Base-by-base conservation (phyloP, 495 filamentous ascomycete species). In the Penicillium egyptiacum region DNA sequence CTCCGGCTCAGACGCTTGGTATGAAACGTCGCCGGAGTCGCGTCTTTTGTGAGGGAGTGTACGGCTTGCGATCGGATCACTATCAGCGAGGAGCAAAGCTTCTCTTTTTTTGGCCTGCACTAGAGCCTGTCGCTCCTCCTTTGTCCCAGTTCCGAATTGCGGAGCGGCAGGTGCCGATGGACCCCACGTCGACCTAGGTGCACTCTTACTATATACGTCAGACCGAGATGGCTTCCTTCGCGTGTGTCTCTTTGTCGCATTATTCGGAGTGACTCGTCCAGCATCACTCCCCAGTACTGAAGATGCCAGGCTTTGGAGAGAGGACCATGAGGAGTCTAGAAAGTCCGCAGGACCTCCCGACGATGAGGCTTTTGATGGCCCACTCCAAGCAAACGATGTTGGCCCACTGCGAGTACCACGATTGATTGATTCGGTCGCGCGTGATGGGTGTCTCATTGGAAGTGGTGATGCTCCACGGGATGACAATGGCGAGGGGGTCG, bases 91-190 rank as follows among this genome's bases (percentile, higher is more conserved):
- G 16, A 88, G 65, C 42, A 88, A 63, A n/a, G 80, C 79, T 59
- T 85, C 81, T 56, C 83, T 71, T 67, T 86, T 88, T 73, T 83
- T 82, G 20, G 83, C 84, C 57, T 86, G 79, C 17, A 86, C 73
- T 52, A 84, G 56, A 23, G 78, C 79, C 46, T 80, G 76, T 46
- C 83, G 66, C 49, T 84, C 80, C 64, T 85, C 85, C 59, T 77
- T 71, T 26, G 81, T 79, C 16, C 84, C 84, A 10, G 62, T 65
- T 25, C 81, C 83, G 46, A 85, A 69, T 53, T 76, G 72, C 35
- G 70, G 64, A 19, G 71, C 72, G 19, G 70, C 58, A 8, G 68
- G 70, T 22, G 56, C 71, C 5, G 76, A 71, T 4, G 84, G 84
- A 14, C 84, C 85, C 85, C 85, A 87, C 65, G 80, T 56, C 7